Percentiles rank a stretch among this genome's conserved stretches.
These are phyloP conservation scores for Anisodus acutangulus DNA, from an alignment of 257 asterid species.

Conservation along the genomic window DNA sequence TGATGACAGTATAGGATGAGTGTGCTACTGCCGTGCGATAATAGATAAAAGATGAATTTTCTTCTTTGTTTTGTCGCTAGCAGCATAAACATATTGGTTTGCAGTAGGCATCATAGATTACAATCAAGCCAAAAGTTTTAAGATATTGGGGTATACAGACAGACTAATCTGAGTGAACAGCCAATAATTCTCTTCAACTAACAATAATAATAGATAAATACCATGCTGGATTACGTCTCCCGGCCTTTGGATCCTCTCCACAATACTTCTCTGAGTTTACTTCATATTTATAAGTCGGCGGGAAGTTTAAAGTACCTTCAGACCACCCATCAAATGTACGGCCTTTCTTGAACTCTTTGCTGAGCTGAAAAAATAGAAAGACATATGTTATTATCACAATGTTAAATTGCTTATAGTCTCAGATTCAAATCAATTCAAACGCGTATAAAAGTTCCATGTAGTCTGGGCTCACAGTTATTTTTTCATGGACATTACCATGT, in stretches of 20 bases:
- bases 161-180: background rate
- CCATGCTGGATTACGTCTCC: slow-evolving; percentile 96
- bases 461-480: background rate
- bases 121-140: background rate
- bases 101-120: background rate
- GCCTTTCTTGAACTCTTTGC: slow-evolving; percentile 75
- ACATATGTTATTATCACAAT: background rate
- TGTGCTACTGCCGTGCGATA: background rate
- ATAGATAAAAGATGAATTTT: background rate
- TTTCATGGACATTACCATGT: background rate
- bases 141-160: background rate
- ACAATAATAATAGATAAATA: slow-evolving; percentile 41
- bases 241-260: slow-evolving; percentile 72
- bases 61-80: background rate
- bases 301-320: slow-evolving; percentile 77
- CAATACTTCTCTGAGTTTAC: slow-evolving; percentile 63
- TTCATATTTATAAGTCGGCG: slow-evolving; percentile 94
- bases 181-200: background rate
- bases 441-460: background rate
- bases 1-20: background rate
- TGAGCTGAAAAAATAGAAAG: slow-evolving; percentile 60
- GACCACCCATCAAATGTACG: slow-evolving; percentile 96
- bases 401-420: background rate
- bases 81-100: background rate
- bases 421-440: background rate